Base-by-base conservation (phyloP, 768 basidiomycete genomes). In the Hygrophorus russula region DNA sequence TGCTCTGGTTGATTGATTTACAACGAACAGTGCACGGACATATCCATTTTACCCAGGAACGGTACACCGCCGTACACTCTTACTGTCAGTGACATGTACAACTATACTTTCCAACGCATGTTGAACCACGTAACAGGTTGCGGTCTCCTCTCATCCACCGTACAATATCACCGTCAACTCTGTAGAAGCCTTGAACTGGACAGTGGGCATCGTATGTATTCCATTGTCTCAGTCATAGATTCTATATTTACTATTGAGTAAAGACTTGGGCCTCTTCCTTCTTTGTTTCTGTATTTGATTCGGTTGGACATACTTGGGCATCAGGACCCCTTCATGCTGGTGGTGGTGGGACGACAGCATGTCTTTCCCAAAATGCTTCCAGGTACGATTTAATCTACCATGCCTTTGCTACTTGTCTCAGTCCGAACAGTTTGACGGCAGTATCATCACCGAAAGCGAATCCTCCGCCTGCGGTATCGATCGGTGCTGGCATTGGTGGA, bases 31-130 rank as follows among this genome's bases (percentile, higher is more conserved):
- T 81, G 78, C 52, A 71, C 72, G 6, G 76, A 79, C 51, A 67
- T 81, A 29, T 63, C 68, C 11, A 49, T 80, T 33, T 62, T 60
- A 2, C 70, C 76, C 2, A 69, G 62, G 40, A 77, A 76, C 48
- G 78, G 78, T 10, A 76, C 73, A 3, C 69, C 74, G 0, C 78
- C 78, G 9, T 80, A 70, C 50, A 77, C 63, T 0, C 58, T 79
- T 41, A 77, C 73, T 10, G 78, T 74, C 49, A 51, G 70, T 53
- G 4, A 11, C 11, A 24, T 14, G 35, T n/a, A 32, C 49, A 27
- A 33, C 10, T 27, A 5, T 12, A 19, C 15, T 38, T 13, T 15
- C 28, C 30, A 19, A 15, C 28, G n/a, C 35, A 38, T 7, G 39
- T 39, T 9, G 24, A 24, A 18, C 4, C n/a, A 30, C n/a, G 11